Evolutionary conservation across 2,329 filamentous ascomycete species (phyloP), one percentile per base, ranked within the genome.

Genomic region (Penicillium nordicum): DNA sequence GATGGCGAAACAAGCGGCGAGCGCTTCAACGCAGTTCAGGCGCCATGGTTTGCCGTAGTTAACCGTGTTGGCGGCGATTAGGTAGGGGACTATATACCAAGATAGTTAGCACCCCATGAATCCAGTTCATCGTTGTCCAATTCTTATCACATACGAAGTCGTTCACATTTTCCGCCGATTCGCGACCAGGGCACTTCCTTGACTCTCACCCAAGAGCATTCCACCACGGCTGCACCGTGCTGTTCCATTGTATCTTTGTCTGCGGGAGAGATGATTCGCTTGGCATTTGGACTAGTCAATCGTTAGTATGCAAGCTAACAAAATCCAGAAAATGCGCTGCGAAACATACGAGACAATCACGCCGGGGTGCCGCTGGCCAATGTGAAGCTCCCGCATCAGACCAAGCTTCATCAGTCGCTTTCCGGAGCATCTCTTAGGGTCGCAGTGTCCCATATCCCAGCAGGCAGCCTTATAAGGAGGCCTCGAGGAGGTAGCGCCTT

Each of bases 381-480:
- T 82, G 68, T 93, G 86, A 52, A 99, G 82, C 69, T 96, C 90
- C 64, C 94, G 88, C 91, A 99, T 97, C 68, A 97, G 80, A 3
- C 93, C 93, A 53, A 95, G 84, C 62, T 88, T 87, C 84, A 99
- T 96, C 34, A 99, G 83, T 61, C 90, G 87, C 79, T 99, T 99
- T 32, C 94, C 94, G 0, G 92, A 97, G 77, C 94, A 99, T 66
- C 93, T 83, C 75, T 97, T 97, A 9, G 93, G 91, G 70, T 99
- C 94, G 79, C 94, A 99, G 78, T 99, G 94, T 60, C 92, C 93
- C 34, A 99, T 82, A 70, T 99, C 94, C 94, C 94, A 99, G 74
- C 93, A 97, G 57, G 93, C 94, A 47, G 94, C 93, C 77, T 95
- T 96, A 83, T 92, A 97, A 23, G 77, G 72, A 37, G 76, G 77